phyloP scores from a whole-genome alignment of 345 rosid species.

The Draba incana region DNA sequence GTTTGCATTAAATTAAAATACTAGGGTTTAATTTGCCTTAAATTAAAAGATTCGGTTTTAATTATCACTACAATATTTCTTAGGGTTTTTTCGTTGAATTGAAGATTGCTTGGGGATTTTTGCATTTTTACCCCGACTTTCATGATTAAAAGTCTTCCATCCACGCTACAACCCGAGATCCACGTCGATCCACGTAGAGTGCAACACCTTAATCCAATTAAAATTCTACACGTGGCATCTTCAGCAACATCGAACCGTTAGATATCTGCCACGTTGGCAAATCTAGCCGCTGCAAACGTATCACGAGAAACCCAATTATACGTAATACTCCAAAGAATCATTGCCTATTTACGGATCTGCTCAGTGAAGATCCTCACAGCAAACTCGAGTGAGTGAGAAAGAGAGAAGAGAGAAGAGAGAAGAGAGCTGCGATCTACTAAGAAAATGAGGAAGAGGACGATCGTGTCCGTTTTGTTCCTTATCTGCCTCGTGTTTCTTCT shows the following conservation, averaged over 20 bases:
- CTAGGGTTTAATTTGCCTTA: too few species aligned
- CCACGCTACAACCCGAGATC: slow-evolving; percentile 23
- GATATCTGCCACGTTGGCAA: slow-evolving; percentile 32
- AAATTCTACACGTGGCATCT: slow-evolving; percentile 22
- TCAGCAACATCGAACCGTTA: slow-evolving; percentile 1
- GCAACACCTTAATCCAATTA: slow-evolving; percentile 21
- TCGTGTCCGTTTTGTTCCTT: slow-evolving; percentile 77
- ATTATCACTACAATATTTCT: too few species aligned
- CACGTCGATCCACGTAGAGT: slow-evolving; percentile 44
- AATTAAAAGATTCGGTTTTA: too few species aligned
- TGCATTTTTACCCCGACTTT: background rate
- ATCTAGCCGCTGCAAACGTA: slow-evolving; percentile 7
- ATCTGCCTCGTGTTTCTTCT: slow-evolving; percentile 64
- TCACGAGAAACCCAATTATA: slow-evolving; percentile 29
- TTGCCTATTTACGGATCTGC: slow-evolving; percentile 36
- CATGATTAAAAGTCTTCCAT: slow-evolving; percentile 7
- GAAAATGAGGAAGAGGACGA: slow-evolving; percentile 88
- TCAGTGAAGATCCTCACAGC: slow-evolving; percentile 7
- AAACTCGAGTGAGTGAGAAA: slow-evolving; percentile 6
- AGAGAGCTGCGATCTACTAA: slow-evolving; percentile 18
- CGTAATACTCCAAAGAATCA: slow-evolving; percentile 21
- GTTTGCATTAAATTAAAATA: too few species aligned
- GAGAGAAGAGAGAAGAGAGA: slow-evolving; percentile 7
- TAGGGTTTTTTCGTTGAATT: too few species aligned
- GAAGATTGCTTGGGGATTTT: too few species aligned